Evolutionary conservation across 108 stramenopile species (phyloP), one percentile per base, ranked within the genome.

Genomic region (Stephanodiscus triporus): DNA sequence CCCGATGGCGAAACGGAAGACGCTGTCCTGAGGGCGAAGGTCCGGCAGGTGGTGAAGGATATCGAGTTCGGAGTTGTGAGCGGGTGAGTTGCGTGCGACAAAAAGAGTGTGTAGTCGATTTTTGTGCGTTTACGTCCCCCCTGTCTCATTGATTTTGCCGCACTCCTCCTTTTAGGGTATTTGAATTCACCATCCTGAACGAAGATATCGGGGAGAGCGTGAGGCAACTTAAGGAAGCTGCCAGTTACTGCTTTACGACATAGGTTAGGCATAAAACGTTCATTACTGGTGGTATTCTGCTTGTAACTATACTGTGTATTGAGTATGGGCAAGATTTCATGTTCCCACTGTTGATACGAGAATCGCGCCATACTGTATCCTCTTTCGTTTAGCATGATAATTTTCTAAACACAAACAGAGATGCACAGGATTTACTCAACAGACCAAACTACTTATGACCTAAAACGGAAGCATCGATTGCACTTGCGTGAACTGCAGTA

Each of bases 181-280:
- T 95, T 76, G 91, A 95, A 72, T 95, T 92, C 73, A 92, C 91
- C n/a, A 84, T 92, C 51, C 63, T 92, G 62, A 92, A 89, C 66
- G 85, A 89, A 40, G 83, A 89, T 68, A 45, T 83, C 53, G 89
- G 86, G 11, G 56, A 80, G 20, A 91, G 89, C 71, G 23, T 90
- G 63, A 63, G 63, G 49, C 82, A 91, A 75, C 59, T 94, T 29
- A 71, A 81, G 66, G 81, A 87, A 38, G 91, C 93, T 0, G 86
- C 89, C 4, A 76, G 56, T 30, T 94, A 88, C 71, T 87, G 85
- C 49, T 93, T 89, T 59, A 86, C 86, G 69, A 85, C 53, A 69
- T 36, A 17, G 42, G 26, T 2, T 68, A 64, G 67, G 13, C 54
- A 49, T 24, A 36, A 70, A 20, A 57, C 29, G 27, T 4, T 23